Evolutionary conservation across 1,139 yeast species (phyloP).

Genomic region (Pneumocystis canis): DNA sequence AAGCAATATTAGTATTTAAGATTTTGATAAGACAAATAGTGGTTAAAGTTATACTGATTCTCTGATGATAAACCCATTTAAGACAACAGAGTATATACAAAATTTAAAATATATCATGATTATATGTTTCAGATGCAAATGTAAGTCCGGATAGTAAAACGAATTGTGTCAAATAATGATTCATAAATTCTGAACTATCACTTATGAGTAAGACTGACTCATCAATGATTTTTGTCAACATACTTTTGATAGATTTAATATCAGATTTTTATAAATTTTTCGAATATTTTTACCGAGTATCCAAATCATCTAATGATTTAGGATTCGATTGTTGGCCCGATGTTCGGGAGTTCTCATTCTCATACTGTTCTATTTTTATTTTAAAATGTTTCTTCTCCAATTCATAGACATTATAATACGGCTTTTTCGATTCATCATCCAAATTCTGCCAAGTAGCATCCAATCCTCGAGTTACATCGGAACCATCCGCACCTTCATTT

Average conservation of each 20-base stretch:
- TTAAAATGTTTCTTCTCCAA: constrained; percentile 67
- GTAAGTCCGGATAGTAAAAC: neutral
- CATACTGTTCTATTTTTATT: constrained; percentile 56
- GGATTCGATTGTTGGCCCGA: neutral
- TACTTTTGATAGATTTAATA: neutral
- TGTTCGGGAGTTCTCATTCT: neutral
- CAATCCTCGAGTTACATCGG: constrained; percentile 59
- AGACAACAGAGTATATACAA: neutral
- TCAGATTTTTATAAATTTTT: neutral
- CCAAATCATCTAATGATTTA: neutral
- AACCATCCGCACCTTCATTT: constrained; percentile 34
- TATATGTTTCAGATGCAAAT: neutral
- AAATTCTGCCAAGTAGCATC: constrained; percentile 79
- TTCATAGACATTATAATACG: constrained; percentile 62
- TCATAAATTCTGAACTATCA: neutral
- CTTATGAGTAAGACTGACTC: neutral
- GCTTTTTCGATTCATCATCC: constrained; percentile 53
- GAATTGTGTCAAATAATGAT: neutral
- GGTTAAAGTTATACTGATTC: neutral
- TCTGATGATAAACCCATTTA: neutral
- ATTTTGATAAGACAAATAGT: neutral
- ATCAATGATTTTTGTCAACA: neutral
- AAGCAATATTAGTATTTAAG: neutral
- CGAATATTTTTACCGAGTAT: neutral
- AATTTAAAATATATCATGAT: neutral